Evolutionary conservation across 768 basidiomycete species (phyloP), one percentile per base, ranked within the genome.

Genomic region (Panaeolus papilionaceus): DNA sequence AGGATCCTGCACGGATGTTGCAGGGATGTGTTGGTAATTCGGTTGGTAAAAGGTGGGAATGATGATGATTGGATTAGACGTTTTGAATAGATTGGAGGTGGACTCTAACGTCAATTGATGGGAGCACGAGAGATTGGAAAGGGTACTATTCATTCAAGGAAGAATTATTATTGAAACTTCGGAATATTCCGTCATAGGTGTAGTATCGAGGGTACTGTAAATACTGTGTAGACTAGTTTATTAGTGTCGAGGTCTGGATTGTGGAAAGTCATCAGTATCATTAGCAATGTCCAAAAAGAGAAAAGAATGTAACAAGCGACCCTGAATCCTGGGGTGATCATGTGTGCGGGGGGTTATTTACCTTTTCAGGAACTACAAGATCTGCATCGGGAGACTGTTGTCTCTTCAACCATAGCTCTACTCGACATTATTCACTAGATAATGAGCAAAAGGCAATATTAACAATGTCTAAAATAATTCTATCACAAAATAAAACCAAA

Each of bases 271-370:
- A 33, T 33, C 33, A 33, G 5, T 37, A 66, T 66, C 65, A 45
- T 45, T 45, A 45, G 6, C 1, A 18, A 2, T 45, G 8, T 9
- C 12, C 47, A 23, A 42, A 42, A 42, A 42, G 16, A 16, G 47
- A 49, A 49, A 33, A 33, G 54, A 33, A 58, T 33, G 28, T 6
- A 64, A 10, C 3, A 1, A 64, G 14, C 12, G 63, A 64, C 39
- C 26, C 63, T 42, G 42, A 44, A 64, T 37, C 42, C 39, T 39
- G 39, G 63, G 39, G 49, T 66, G 51, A 58, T 66, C 65, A 66
- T 66, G 66, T 65, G 66, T 58, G n/a, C 14, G 28, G 61, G 65
- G 61, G 33, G 45, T n/a, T 37, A 38, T 66, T 42, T 28, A 42
- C 58, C 20, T 66, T 66, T 62, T 58, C 1, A 54, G 61, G 54